Percentiles rank a stretch among this genome's conserved stretches.
phyloP scores from a whole-genome alignment of 352 stramenopile species.

The Pythium dissotocum region DNA sequence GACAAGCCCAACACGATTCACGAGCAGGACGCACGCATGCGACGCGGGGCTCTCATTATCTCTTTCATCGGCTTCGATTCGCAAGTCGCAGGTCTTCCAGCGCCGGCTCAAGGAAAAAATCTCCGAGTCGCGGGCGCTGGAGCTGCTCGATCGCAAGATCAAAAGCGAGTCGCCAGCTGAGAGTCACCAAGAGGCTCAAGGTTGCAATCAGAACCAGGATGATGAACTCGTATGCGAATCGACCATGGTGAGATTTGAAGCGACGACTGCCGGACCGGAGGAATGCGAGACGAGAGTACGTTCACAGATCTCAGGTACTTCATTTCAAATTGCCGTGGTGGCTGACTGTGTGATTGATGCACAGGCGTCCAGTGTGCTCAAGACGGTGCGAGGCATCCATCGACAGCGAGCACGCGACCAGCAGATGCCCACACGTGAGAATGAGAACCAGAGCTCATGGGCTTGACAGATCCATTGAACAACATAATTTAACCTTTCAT shows the following conservation, averaged over 20 bases:
- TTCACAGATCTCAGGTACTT: not conserved
- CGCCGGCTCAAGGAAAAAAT: slow-evolving; percentile 61
- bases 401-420: slow-evolving; percentile 28
- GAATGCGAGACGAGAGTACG: slow-evolving; percentile 37
- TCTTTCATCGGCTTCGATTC: slow-evolving; percentile 9
- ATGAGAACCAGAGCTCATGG: slow-evolving; percentile 24
- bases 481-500: slow-evolving; percentile 19
- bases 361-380: slow-evolving; percentile 40
- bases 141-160: slow-evolving; percentile 61
- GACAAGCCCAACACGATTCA: not conserved
- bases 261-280: slow-evolving; percentile 6
- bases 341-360: not conserved
- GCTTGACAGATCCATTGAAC: not conserved
- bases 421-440: not conserved
- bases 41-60: not conserved
- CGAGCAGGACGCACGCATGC: not conserved
- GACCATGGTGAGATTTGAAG: slow-evolving; percentile 59
- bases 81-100: slow-evolving; percentile 43
- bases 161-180: slow-evolving; percentile 11
- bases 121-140: slow-evolving; percentile 67
- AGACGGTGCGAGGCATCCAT: slow-evolving; percentile 44
- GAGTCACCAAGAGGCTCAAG: not conserved
- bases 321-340: not conserved
- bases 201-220: slow-evolving; percentile 41
- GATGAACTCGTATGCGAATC: slow-evolving; percentile 77